phyloP scores from a whole-genome alignment of 1,139 yeast species.

The Zygoascus sp. region DNA sequence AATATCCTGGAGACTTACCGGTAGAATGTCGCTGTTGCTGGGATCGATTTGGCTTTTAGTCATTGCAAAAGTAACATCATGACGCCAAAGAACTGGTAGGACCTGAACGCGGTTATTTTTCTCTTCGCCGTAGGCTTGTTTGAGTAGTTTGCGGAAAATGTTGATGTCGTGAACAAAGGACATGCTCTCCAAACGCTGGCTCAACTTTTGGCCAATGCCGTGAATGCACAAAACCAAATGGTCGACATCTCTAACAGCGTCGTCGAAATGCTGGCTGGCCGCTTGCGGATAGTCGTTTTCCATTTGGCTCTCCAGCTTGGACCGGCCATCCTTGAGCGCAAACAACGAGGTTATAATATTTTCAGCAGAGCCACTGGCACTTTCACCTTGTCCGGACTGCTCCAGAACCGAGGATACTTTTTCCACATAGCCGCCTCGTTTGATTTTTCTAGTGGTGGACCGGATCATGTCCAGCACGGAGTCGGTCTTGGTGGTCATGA shows the following conservation, averaged over 20 bases:
- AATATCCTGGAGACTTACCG: constrained; percentile 62
- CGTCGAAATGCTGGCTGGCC: constrained; percentile 14
- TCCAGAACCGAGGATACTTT: background rate
- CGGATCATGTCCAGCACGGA: constrained; percentile 12
- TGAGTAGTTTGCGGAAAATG: constrained; percentile 60
- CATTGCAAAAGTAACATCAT: constrained; percentile 26
- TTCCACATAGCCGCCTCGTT: constrained; percentile 10
- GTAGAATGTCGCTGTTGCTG: constrained; percentile 17
- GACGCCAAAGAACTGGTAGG: constrained; percentile 37
- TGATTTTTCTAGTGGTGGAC: constrained; percentile 12
- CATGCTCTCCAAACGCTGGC: constrained; percentile 68
- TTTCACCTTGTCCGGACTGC: background rate
- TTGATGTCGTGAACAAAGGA: constrained; percentile 82
- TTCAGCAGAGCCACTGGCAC: constrained; percentile 3
- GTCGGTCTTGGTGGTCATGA: background rate
- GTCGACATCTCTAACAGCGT: constrained; percentile 50
- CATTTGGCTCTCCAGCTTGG: constrained; percentile 26
- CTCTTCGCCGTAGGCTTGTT: constrained; percentile 23
- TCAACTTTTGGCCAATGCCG: constrained; percentile 85
- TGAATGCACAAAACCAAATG: constrained; percentile 81
- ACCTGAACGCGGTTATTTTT: constrained; percentile 56
- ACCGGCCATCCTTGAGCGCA: constrained; percentile 12
- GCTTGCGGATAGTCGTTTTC: constrained; percentile 24
- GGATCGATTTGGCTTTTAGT: constrained; percentile 14
- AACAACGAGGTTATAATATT: constrained; percentile 9